Evolutionary conservation across 345 rosid genomes (phyloP).

Genomic region (Gynandropsis gynandra): DNA sequence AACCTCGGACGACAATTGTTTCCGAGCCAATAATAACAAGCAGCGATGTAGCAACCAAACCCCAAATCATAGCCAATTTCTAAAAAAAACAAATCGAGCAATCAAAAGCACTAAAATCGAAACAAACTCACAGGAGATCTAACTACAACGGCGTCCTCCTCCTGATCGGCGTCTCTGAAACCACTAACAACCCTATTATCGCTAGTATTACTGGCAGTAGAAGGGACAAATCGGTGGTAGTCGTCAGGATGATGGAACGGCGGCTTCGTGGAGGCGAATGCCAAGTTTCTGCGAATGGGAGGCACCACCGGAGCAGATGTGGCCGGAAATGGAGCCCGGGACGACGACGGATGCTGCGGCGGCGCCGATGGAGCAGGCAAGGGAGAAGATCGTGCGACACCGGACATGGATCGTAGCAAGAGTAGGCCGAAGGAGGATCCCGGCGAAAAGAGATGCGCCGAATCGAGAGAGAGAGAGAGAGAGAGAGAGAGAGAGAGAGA

Average conservation of each 20-base stretch:
- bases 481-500: slow-evolving; percentile 24
- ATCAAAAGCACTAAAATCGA: slow-evolving; percentile 8
- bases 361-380: slow-evolving; percentile 32
- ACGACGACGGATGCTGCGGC: slow-evolving; percentile 25
- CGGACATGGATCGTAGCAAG: slow-evolving; percentile 38
- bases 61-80: slow-evolving; percentile 4
- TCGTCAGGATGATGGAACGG: slow-evolving; percentile 59
- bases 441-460: slow-evolving; percentile 28
- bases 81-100: slow-evolving; percentile 10
- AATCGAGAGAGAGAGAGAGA: slow-evolving; percentile 9
- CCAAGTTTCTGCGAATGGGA: slow-evolving; percentile 61
- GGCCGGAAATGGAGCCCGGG: slow-evolving; percentile 21
- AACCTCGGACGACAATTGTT: slow-evolving; percentile 1
- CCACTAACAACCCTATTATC: slow-evolving; percentile 10
- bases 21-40: slow-evolving; percentile 2
- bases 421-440: slow-evolving; percentile 35
- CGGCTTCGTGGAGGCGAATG: slow-evolving; percentile 67
- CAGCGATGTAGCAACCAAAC: slow-evolving; percentile 1
- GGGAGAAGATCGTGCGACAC: slow-evolving; percentile 42
- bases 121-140: slow-evolving; percentile 68
- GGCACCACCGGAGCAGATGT: slow-evolving; percentile 50
- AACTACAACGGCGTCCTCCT: slow-evolving; percentile 50
- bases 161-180: slow-evolving; percentile 39
- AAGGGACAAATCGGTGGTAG: slow-evolving; percentile 56
- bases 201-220: slow-evolving; percentile 12